phyloP scores from a whole-genome alignment of 2,329 filamentous ascomycete species.

The Fusarium sp. region DNA sequence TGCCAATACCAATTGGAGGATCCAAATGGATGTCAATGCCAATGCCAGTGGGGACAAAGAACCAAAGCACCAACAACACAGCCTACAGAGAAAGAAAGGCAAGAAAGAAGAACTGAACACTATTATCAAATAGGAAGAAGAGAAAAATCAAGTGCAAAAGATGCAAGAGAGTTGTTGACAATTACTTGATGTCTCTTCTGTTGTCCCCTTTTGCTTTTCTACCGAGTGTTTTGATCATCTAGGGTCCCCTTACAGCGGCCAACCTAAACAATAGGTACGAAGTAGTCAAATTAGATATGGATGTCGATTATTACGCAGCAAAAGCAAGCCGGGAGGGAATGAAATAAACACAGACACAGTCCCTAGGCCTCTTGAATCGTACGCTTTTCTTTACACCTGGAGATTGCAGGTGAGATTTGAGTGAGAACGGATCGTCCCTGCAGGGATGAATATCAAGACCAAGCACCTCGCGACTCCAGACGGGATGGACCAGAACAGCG shows the following conservation, averaged over 20 bases:
- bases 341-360: slow-evolving; percentile 2
- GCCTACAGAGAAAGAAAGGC: slow-evolving; percentile 19
- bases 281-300: slow-evolving; percentile 12
- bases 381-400: slow-evolving; percentile 34
- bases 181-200: slow-evolving; percentile 6
- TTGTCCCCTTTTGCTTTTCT: slow-evolving; percentile 23
- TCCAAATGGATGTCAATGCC: background rate
- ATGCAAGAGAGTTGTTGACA: slow-evolving; percentile 18
- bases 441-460: slow-evolving; percentile 48
- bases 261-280: slow-evolving; percentile 10
- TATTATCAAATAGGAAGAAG: background rate
- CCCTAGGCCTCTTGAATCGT: slow-evolving; percentile 18
- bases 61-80: slow-evolving; percentile 23
- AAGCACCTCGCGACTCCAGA: slow-evolving; percentile 26
- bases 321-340: slow-evolving; percentile 9
- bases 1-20: slow-evolving; percentile 1
- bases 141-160: slow-evolving; percentile 2
- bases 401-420: slow-evolving; percentile 49
- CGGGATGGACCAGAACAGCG: slow-evolving; percentile 3
- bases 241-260: slow-evolving; percentile 30
- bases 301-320: slow-evolving; percentile 19
- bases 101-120: slow-evolving; percentile 5
- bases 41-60: slow-evolving; percentile 25
- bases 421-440: slow-evolving; percentile 50
- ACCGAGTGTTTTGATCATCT: slow-evolving; percentile 17